phyloP scores from a whole-genome alignment of 2,329 filamentous ascomycete genomes.

The Shiraia bambusicola region DNA sequence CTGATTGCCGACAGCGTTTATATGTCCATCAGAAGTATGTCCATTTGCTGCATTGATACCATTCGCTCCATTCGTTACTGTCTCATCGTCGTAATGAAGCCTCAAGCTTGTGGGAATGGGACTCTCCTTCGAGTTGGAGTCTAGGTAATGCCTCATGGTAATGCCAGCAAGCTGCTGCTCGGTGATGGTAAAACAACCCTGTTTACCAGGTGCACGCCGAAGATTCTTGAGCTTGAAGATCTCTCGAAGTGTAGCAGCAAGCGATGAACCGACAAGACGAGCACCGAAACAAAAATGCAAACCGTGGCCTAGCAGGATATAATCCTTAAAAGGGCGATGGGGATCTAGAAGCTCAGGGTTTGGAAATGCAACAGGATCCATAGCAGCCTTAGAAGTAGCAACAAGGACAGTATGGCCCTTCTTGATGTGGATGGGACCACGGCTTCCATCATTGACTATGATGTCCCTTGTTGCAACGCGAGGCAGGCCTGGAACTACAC shows the following conservation, averaged over 20 bases:
- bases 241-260: constrained; percentile 35
- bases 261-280: constrained; percentile 28
- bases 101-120: constrained; percentile 39
- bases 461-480: constrained; percentile 48
- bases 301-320: constrained; percentile 36
- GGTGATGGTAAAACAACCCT: constrained; percentile 45
- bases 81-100: constrained; percentile 29
- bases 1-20: constrained; percentile 14
- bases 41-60: constrained; percentile 8
- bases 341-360: constrained; percentile 41
- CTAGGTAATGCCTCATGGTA: constrained; percentile 52
- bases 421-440: constrained; percentile 51
- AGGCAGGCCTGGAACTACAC: constrained; percentile 55
- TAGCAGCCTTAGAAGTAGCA: constrained; percentile 46
- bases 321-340: constrained; percentile 37
- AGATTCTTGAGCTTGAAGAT: constrained; percentile 40
- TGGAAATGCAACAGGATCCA: constrained; percentile 37
- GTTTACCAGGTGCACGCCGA: constrained; percentile 32
- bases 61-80: constrained; percentile 11
- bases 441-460: constrained; percentile 54
- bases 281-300: constrained; percentile 40
- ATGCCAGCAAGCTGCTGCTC: constrained; percentile 52
- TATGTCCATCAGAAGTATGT: constrained; percentile 11
- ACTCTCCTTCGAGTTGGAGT: constrained; percentile 51
- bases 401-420: constrained; percentile 38